Conservation (phyloP, 306 rosid genomes). For the Alnus glutinosa region DNA sequence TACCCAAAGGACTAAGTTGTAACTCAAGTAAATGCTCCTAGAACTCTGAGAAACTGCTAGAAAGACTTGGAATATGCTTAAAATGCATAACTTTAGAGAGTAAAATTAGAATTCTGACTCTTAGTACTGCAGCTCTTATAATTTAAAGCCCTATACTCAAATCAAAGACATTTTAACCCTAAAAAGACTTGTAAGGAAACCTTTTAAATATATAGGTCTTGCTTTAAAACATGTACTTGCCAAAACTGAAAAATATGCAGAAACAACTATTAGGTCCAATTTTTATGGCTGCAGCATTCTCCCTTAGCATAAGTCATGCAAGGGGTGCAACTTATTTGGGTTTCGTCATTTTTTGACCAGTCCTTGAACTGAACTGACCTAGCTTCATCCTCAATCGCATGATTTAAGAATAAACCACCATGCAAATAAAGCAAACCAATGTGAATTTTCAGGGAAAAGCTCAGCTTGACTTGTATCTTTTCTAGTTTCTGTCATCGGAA, state of each 20-base stretch:
- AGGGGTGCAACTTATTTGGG: not conserved
- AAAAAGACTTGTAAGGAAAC: not conserved
- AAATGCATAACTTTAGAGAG: too few species aligned
- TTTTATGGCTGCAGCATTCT: not conserved
- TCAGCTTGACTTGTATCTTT: not conserved
- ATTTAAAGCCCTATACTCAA: not conserved
- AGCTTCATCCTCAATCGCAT: not conserved
- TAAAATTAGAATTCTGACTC: not conserved
- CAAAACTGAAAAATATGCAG: not conserved
- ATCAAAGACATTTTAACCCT: not conserved
- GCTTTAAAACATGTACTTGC: not conserved
- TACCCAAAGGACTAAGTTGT: not conserved
- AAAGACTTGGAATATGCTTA: not conserved
- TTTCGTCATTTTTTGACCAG: not conserved
- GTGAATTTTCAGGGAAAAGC: not conserved
- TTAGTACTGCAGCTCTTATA: not conserved
- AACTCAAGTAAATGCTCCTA: not conserved
- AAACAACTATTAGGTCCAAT: not conserved
- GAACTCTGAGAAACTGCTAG: not conserved
- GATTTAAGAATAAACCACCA: not conserved
- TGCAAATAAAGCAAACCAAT: not conserved
- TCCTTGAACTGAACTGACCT: not conserved
- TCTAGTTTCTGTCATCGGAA: not conserved
- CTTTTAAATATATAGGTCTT: not conserved
- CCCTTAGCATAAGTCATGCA: not conserved